Evolutionary conservation across 352 stramenopile genomes (phyloP).

Genomic region (Peronospora destructor): DNA sequence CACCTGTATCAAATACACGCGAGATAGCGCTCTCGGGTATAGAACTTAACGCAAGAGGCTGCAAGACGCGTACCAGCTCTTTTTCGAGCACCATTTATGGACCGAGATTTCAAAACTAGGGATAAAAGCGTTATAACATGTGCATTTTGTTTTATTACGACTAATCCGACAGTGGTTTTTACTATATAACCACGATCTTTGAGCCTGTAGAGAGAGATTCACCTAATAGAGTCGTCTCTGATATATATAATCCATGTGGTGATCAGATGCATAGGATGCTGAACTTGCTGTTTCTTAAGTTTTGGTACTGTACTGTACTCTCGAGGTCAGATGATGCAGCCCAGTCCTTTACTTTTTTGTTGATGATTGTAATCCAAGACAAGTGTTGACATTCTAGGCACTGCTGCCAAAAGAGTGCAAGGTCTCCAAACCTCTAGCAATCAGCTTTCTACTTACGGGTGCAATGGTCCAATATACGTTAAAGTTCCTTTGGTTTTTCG

Average conservation of each 20-base stretch:
- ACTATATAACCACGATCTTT: no score
- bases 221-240: no score
- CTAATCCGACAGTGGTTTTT: no score
- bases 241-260: no score
- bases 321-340: slow-evolving; percentile 42
- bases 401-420: no score
- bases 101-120: background rate
- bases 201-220: no score
- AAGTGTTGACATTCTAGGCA: no score
- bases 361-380: background rate
- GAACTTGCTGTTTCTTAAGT: slow-evolving; percentile 34
- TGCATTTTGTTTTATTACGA: background rate
- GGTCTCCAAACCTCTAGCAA: no score
- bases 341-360: slow-evolving; percentile 40
- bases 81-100: slow-evolving; percentile 36
- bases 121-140: no score
- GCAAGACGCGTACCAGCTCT: slow-evolving; percentile 55
- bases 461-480: slow-evolving; percentile 3
- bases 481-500: slow-evolving; percentile 4
- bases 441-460: no score
- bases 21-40: slow-evolving; percentile 44
- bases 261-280: background rate
- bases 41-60: slow-evolving; percentile 46
- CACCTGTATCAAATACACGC: slow-evolving; percentile 62
- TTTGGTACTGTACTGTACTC: slow-evolving; percentile 30